These are phyloP conservation scores for Phytophthora multivora DNA, from an alignment of 352 stramenopile species.

Conservation along the genomic window DNA sequence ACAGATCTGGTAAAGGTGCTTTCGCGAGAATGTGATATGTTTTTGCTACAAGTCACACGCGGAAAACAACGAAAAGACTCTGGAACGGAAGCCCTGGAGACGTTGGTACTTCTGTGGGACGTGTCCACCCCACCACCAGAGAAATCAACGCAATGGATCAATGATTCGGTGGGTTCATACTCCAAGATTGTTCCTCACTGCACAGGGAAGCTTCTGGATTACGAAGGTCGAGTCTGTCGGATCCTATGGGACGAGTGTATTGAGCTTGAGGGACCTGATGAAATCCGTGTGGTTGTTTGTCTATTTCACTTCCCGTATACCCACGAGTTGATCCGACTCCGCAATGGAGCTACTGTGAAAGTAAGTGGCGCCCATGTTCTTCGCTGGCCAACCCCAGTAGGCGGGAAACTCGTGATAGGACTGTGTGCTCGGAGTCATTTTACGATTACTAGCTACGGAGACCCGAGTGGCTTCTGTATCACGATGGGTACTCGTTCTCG, in stretches of 20 bases:
- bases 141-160: constrained; percentile 5
- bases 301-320: constrained; percentile 44
- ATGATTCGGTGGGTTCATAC: constrained; percentile 5
- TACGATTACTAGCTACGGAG: constrained; percentile 17
- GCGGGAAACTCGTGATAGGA: constrained; percentile 36
- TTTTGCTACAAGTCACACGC: constrained; percentile 59
- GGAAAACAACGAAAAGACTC: neutral
- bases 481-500: constrained; percentile 6
- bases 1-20: constrained; percentile 73
- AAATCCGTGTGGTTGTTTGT: constrained; percentile 34
- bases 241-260: constrained; percentile 54
- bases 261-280: constrained; percentile 30
- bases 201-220: constrained; percentile 33
- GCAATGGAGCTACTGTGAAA: constrained; percentile 30
- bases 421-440: constrained; percentile 47
- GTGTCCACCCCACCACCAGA: neutral
- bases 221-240: constrained; percentile 36
- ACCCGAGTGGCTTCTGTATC: constrained; percentile 20
- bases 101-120: constrained; percentile 39
- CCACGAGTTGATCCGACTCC: constrained; percentile 35
- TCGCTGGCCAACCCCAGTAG: constrained; percentile 34
- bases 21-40: constrained; percentile 60
- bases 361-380: constrained; percentile 39
- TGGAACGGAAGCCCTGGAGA: constrained; percentile 5
- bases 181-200: constrained; percentile 12